A percentile compares a stretch with the other conserved stretches of the same genome.
Evolutionary conservation across 2,329 filamentous ascomycete species (phyloP).

Genomic region (Metarhizium robertsii): DNA sequence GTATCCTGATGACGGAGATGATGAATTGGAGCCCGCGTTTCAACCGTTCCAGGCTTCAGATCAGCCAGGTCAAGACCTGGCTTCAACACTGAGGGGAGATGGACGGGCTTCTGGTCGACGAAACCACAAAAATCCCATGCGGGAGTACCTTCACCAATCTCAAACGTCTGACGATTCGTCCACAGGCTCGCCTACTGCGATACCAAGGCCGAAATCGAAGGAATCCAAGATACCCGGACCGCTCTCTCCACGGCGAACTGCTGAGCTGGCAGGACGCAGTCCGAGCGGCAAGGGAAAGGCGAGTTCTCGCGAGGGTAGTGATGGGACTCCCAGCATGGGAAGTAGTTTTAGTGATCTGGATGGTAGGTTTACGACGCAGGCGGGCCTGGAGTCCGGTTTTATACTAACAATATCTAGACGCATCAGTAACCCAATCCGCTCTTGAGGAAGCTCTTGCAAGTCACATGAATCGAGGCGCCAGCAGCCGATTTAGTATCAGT

Average conservation of each 20-base stretch:
- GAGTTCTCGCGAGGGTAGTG: constrained; percentile 53
- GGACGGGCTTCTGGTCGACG: constrained; percentile 23
- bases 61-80: constrained; percentile 34
- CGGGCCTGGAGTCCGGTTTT: not conserved
- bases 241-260: constrained; percentile 48
- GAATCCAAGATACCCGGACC: constrained; percentile 31
- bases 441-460: constrained; percentile 68
- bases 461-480: constrained; percentile 26
- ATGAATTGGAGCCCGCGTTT: constrained; percentile 48
- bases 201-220: constrained; percentile 18
- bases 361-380: constrained; percentile 33
- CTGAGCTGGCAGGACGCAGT: constrained; percentile 47
- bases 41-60: constrained; percentile 33
- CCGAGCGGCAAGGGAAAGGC: constrained; percentile 40
- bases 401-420: constrained; percentile 39
- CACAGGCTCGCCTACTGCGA: constrained; percentile 37
- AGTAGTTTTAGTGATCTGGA: constrained; percentile 83
- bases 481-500: constrained; percentile 55
- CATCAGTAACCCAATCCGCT: constrained; percentile 71
- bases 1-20: constrained; percentile 43
- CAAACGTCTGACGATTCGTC: constrained; percentile 56
- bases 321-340: constrained; percentile 70
- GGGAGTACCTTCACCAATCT: constrained; percentile 32
- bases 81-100: constrained; percentile 43
- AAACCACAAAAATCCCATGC: constrained; percentile 18